Evolutionary conservation across 2,329 filamentous ascomycete species (phyloP).

Genomic region (Fusarium veterinarium): DNA sequence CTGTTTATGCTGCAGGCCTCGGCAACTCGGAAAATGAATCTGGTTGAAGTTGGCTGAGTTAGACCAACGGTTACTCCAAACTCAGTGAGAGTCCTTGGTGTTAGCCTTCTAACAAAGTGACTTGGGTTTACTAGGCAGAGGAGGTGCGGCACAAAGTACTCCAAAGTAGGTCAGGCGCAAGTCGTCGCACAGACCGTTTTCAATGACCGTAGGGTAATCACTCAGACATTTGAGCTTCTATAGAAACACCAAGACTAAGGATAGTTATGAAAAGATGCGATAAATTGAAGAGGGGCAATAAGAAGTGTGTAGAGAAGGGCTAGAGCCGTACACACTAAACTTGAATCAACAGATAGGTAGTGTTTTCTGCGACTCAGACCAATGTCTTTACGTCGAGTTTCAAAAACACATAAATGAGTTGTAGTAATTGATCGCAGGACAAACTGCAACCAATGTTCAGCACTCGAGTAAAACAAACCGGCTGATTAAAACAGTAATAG

Average conservation of each 20-base stretch:
- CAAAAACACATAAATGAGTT: rapidly evolving
- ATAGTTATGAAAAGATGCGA: background rate
- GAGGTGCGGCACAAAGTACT: rapidly evolving
- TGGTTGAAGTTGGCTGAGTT: background rate
- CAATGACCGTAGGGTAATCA: background rate
- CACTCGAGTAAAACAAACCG: rapidly evolving
- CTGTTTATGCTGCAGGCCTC: no score
- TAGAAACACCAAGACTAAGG: background rate
- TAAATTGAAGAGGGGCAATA: background rate
- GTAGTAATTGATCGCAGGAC: rapidly evolving
- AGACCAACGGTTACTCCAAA: background rate
- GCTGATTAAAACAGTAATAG: background rate
- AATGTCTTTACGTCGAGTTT: rapidly evolving
- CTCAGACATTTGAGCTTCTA: no score
- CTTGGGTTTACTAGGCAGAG: rapidly evolving
- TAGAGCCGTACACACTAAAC: rapidly evolving
- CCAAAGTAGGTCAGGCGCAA: rapidly evolving
- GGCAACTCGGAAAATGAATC: rapidly evolving
- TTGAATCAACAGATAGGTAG: rapidly evolving
- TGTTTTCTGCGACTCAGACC: background rate
- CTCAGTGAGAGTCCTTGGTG: background rate
- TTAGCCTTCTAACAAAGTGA: background rate
- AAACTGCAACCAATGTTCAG: rapidly evolving
- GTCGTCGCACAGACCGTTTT: rapidly evolving
- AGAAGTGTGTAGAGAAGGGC: rapidly evolving